A percentile compares a stretch with the other conserved stretches of the same genome.
Evolutionary conservation across 2,329 filamentous ascomycete species (phyloP).

Genomic region (Aspergillus sp.): DNA sequence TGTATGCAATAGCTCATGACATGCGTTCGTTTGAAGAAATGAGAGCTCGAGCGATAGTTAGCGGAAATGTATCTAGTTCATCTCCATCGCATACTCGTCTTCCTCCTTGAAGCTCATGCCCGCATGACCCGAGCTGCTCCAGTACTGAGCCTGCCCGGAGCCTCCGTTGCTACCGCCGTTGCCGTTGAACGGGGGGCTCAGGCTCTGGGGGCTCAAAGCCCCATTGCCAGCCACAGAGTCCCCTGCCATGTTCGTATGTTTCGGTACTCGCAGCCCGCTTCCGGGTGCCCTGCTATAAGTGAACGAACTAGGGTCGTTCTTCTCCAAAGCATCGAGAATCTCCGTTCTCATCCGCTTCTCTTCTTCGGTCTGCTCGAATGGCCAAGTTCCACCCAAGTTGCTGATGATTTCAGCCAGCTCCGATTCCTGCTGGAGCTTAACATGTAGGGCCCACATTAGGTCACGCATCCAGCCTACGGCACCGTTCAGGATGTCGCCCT

Average conservation of each 20-base stretch:
- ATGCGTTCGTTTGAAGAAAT: slow-evolving; percentile 21
- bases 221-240: slow-evolving; percentile 63
- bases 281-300: slow-evolving; percentile 82
- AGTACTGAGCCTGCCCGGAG: slow-evolving; percentile 55
- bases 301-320: slow-evolving; percentile 74
- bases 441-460: slow-evolving; percentile 93
- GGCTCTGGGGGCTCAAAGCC: slow-evolving; percentile 60
- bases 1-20: slow-evolving; percentile 28
- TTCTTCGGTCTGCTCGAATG: slow-evolving; percentile 84
- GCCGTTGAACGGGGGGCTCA: slow-evolving; percentile 71
- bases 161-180: slow-evolving; percentile 63
- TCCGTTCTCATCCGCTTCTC: slow-evolving; percentile 95
- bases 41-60: slow-evolving; percentile 1
- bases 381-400: slow-evolving; percentile 72
- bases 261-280: slow-evolving; percentile 84
- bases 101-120: slow-evolving; percentile 85
- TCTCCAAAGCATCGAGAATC: slow-evolving; percentile 80
- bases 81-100: slow-evolving; percentile 87
- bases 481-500: slow-evolving; percentile 96
- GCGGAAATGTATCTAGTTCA: slow-evolving; percentile 34
- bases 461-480: slow-evolving; percentile 97
- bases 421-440: slow-evolving; percentile 86
- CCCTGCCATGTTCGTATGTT: slow-evolving; percentile 88
- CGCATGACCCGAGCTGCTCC: slow-evolving; percentile 54
- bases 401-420: slow-evolving; percentile 76